Conservation (phyloP, 805 yeast genomes). For the Sungouiozyma intestinalis region DNA sequence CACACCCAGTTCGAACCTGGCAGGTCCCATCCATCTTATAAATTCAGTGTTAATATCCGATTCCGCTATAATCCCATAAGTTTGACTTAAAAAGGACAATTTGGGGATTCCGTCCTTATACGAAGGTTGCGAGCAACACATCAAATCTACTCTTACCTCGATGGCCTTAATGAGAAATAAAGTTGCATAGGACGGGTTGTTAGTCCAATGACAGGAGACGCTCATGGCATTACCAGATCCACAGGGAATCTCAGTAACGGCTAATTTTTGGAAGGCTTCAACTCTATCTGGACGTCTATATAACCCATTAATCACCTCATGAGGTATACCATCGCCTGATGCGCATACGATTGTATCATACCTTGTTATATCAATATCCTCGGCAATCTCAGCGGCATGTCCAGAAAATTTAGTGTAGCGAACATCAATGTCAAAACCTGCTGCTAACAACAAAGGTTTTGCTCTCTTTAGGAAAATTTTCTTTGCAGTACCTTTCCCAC, state of each 20-base stretch:
- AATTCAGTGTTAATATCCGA: conserved; percentile 89
- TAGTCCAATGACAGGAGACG: conserved; percentile 67
- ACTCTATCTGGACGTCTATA: conserved; percentile 55
- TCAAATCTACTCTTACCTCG: conserved; percentile 59
- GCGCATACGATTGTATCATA: conserved; percentile 82
- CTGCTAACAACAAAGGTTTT: conserved; percentile 64
- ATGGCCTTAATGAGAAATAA: conserved; percentile 62
- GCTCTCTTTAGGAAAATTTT: conserved; percentile 45
- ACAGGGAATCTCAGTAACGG: conserved; percentile 81
- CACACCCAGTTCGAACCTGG: conserved; percentile 80
- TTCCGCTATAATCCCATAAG: conserved; percentile 87
- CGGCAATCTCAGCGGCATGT: conserved; percentile 72
- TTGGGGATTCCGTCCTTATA: conserved; percentile 29
- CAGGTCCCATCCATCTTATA: conserved; percentile 77
- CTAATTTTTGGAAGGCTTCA: conserved; percentile 50
- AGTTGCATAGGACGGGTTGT: conserved; percentile 59
- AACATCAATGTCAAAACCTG: conserved; percentile 47
- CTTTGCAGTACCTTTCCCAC: conserved; percentile 77
- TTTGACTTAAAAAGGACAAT: conserved; percentile 75
- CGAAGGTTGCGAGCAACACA: conserved; percentile 60
- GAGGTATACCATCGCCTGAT: conserved; percentile 95
- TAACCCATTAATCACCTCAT: conserved; percentile 86
- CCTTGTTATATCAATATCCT: conserved; percentile 38
- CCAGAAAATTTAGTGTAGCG: conserved; percentile 50
- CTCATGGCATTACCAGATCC: conserved; percentile 96